Conservation (phyloP, 805 yeast species). For the Monosporozyma servazzii region DNA sequence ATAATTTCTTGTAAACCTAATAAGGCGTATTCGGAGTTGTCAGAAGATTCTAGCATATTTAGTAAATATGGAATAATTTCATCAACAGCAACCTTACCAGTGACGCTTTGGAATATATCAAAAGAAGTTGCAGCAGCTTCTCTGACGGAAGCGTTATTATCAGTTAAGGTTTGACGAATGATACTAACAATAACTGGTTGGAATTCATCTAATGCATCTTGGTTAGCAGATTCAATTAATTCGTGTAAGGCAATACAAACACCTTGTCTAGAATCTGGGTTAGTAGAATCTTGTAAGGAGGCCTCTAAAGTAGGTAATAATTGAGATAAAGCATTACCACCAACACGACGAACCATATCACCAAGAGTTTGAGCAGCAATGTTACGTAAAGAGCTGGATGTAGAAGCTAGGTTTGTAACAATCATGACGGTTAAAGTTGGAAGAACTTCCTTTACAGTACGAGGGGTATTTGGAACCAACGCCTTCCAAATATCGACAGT, state of each 20-base stretch:
- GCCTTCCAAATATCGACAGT: slow-evolving; percentile 96
- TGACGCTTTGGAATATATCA: slow-evolving; percentile 71
- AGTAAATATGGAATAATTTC: slow-evolving; percentile 80
- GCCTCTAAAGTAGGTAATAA: slow-evolving; percentile 76
- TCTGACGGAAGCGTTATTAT: slow-evolving; percentile 63
- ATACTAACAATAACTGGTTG: slow-evolving; percentile 64
- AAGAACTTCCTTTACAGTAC: slow-evolving; percentile 83
- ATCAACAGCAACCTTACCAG: slow-evolving; percentile 82
- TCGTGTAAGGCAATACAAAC: slow-evolving; percentile 89
- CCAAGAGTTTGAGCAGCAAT: slow-evolving; percentile 93
- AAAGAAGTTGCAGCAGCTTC: slow-evolving; percentile 88
- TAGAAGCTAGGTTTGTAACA: slow-evolving; percentile 74
- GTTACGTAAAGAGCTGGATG: slow-evolving; percentile 66
- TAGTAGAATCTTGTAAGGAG: slow-evolving; percentile 47
- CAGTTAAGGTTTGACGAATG: slow-evolving; percentile 71
- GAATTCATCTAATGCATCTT: slow-evolving; percentile 51
- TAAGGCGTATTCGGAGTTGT: slow-evolving; percentile 63
- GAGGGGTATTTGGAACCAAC: slow-evolving; percentile 89
- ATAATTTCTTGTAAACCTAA: slow-evolving; percentile 85
- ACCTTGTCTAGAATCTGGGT: slow-evolving; percentile 88
- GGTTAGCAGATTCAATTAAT: slow-evolving; percentile 64
- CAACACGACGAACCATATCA: slow-evolving; percentile 89
- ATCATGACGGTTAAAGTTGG: slow-evolving; percentile 75
- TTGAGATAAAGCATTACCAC: slow-evolving; percentile 75
- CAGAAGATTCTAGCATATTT: slow-evolving; percentile 50